Conservation (phyloP, 371 early-diverging fungal genomes). For the Syncephalastrum racemosum region DNA sequence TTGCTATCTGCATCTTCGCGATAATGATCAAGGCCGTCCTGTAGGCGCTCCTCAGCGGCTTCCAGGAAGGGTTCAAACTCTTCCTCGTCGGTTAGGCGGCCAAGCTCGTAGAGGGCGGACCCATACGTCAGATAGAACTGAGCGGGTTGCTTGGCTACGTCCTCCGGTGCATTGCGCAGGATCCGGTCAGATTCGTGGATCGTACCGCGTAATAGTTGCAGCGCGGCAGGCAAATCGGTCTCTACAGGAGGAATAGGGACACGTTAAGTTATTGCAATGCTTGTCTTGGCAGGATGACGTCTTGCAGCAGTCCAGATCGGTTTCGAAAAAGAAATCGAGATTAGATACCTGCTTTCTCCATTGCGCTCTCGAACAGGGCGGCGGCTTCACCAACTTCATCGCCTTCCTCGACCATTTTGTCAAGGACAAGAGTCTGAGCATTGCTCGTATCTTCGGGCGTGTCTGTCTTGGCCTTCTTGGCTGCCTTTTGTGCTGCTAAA, state of each 20-base stretch:
- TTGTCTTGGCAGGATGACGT: no score
- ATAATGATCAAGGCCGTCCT: constrained; percentile 26
- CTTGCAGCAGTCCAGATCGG: not conserved
- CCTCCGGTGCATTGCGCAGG: constrained; percentile 49
- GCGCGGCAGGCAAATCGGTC: constrained; percentile 27
- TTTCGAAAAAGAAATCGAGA: not conserved
- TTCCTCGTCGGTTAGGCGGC: constrained; percentile 45
- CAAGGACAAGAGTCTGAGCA: constrained; percentile 50
- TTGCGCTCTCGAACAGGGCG: constrained; percentile 43
- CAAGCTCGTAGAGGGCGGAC: constrained; percentile 55
- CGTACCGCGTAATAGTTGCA: constrained; percentile 53
- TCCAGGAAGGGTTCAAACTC: constrained; percentile 44
- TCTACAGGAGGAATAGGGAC: constrained; percentile 12
- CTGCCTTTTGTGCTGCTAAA: constrained; percentile 31
- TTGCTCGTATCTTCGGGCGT: constrained; percentile 21
- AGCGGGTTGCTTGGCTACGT: constrained; percentile 32
- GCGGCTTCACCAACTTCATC: constrained; percentile 51
- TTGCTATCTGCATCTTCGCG: constrained; percentile 15
- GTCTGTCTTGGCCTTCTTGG: constrained; percentile 37
- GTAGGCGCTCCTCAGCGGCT: constrained; percentile 47
- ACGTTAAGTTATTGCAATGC: no score
- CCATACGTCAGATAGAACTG: constrained; percentile 58
- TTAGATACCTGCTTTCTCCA: constrained; percentile 40
- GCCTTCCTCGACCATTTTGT: constrained; percentile 51
- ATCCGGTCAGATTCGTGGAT: constrained; percentile 66